Percentiles rank a stretch among this genome's conserved stretches.
Conservation (phyloP, 768 basidiomycete species). For the Calocera viscosa region DNA sequence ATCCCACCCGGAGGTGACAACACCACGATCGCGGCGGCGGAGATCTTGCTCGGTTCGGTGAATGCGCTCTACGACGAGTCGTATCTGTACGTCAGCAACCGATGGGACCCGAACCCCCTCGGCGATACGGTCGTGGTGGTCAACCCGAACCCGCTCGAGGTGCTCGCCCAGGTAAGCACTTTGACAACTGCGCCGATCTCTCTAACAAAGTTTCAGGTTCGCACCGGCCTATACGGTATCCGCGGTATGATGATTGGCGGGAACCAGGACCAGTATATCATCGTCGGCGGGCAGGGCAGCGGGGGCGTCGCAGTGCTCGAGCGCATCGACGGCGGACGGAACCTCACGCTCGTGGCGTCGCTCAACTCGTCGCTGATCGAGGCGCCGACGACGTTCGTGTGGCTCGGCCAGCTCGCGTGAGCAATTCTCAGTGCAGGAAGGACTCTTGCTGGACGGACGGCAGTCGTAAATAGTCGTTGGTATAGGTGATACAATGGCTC, state of each 20-base stretch:
- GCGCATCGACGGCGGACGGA: conserved; percentile 42
- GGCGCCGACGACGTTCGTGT: conserved; percentile 7
- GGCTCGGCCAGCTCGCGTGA: not conserved
- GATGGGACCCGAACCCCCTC: conserved; percentile 37
- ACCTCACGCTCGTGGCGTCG: conserved; percentile 40
- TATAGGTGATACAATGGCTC: not conserved
- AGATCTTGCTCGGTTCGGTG: conserved; percentile 47
- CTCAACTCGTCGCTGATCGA: conserved; percentile 1
- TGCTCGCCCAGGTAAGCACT: not conserved
- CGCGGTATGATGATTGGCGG: conserved; percentile 52
- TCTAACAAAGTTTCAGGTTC: conserved; percentile 33
- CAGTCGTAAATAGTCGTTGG: not conserved
- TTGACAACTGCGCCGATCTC: too few relatives aligned
- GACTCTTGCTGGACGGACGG: too few relatives aligned
- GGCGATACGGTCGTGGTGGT: conserved; percentile 58
- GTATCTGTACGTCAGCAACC: conserved; percentile 56
- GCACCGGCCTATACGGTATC: conserved; percentile 50
- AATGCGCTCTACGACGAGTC: conserved; percentile 36
- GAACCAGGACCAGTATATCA: conserved; percentile 40
- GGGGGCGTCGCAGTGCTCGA: conserved; percentile 47
- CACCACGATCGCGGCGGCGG: conserved; percentile 41
- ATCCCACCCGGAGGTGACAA: conserved; percentile 18
- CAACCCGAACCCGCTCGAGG: conserved; percentile 21
- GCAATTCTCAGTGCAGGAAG: too few relatives aligned
- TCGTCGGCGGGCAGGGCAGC: conserved; percentile 44